Evolutionary conservation across 2,329 filamentous ascomycete species (phyloP), one percentile per base, ranked within the genome.

Genomic region (Metarhizium humberi): DNA sequence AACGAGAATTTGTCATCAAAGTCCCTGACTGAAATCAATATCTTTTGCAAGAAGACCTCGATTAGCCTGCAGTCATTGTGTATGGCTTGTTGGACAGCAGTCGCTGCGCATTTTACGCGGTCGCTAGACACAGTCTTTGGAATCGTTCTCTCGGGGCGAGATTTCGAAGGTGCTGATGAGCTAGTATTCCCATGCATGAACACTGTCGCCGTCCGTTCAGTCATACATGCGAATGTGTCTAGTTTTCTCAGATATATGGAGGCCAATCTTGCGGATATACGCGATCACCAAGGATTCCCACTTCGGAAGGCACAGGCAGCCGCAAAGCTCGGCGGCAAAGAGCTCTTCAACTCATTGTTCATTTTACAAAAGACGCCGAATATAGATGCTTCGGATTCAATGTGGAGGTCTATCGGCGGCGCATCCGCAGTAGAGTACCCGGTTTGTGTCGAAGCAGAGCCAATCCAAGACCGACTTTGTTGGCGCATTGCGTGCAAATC

Each of bases 131-230:
- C 95, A 4, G 78, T 84, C 0, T 96, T 94, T 64, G 92, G 92
- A 1, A 81, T 89, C 0, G 86, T 96, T 1, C 75, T 96, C 13
- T 91, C 90, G 0, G 92, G 92, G 16, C 81, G 92, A n/a, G 89
- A 94, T 55, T 84, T 82, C 10, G 85, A 88, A 49, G 78, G 81
- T 16, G 80, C 83, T 0, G 80, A 87, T 47, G 69, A 80, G 30
- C 70, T 92, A 13, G 77, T 92, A 65, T 96, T 96, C 63, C 92
- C 92, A 0, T 90, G 88, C 0, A 96, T 96, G 88, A 96, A 95
- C 64, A 96, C 92, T 0, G 84, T 96, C 0, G 81, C 87, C 0
- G 76, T 95, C 7, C 79, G 91, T 11, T 80, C 80, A 1, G 77
- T 92, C 3, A 67, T 96, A 2, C 87, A 94, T 62, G 89, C 89